These are phyloP conservation scores for Cercophora sp. DNA, from an alignment of 495 filamentous ascomycete species.

Conservation along the genomic window DNA sequence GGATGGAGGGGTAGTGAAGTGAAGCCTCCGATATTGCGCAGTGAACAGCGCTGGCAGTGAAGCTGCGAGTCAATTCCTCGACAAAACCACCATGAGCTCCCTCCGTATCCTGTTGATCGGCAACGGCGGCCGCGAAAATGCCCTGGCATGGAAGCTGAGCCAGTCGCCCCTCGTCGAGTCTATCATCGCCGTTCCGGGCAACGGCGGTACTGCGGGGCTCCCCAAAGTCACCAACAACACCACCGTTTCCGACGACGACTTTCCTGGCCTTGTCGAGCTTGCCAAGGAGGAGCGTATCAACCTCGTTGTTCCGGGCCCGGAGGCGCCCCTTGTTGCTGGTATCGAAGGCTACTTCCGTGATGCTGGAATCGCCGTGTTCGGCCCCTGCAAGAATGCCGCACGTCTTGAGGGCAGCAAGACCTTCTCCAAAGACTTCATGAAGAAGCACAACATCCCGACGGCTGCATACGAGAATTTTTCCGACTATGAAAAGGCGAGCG, in stretches of 20 bases:
- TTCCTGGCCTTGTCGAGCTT: constrained; percentile 68
- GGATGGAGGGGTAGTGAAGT: no score
- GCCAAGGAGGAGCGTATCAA: constrained; percentile 72
- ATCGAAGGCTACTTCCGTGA: constrained; percentile 77
- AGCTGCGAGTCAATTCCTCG: no score
- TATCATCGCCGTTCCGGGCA: constrained; percentile 72
- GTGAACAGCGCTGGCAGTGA: no score
- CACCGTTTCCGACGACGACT: constrained; percentile 66
- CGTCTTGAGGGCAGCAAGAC: constrained; percentile 94
- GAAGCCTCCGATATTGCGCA: no score
- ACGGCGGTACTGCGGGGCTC: constrained; percentile 78
- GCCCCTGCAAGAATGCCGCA: constrained; percentile 80
- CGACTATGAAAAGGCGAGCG: constrained; percentile 69
- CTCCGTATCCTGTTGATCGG: constrained; percentile 77
- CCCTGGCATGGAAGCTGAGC: constrained; percentile 88
- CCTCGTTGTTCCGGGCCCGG: constrained; percentile 85
- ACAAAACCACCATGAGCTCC: constrained; percentile 30
- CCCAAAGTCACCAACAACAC: constrained; percentile 70
- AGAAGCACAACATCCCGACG: constrained; percentile 82
- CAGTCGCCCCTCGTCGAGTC: constrained; percentile 66
- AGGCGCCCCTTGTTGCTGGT: constrained; percentile 90
- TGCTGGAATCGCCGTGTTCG: constrained; percentile 79
- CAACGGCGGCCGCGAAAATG: constrained; percentile 91
- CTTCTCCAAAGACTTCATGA: constrained; percentile 98
- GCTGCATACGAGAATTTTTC: constrained; percentile 86